Base-by-base conservation (phyloP, 1,139 yeast species). In the Sporopachydermia cereana region DNA sequence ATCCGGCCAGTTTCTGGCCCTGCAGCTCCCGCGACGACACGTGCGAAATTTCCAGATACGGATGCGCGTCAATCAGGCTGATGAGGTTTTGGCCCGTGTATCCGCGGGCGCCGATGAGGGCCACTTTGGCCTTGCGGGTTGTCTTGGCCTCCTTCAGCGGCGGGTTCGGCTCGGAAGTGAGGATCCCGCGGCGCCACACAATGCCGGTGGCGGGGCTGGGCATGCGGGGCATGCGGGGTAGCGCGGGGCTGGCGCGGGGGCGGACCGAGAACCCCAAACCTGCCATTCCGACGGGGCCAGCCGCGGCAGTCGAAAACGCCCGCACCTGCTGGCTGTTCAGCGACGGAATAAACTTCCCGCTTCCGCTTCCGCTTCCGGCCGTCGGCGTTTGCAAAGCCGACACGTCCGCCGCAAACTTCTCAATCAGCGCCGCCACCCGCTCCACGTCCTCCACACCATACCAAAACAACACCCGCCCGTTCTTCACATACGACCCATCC, bases 21-120 rank as follows among this genome's bases (percentile, higher is more conserved):
- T 76, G 75, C 52, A 91, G 74, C 64, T 91, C 98, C 66, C 98
- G 85, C 27, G 97, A 89, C 1, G 97, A 89, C 45, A 91, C 97
- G 59, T 89, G 95, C 3, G 93, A 76, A 45, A 91, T 69, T 58
- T 89, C 96, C 53, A 91, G 71, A 62, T 76, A 77, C 44, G 95
- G 95, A 64, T 91, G 99, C 47, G 73, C 68, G 63, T 91, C 86
- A 53, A 91, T 84, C 68, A 91, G 72, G 44, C 81, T 76, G 54
- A 91, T 86, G 62, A 91, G 74, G 56, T 91, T 91, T 66, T 84
- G 95, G 29, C 98, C 99, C 25, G 97, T 89, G 66, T 77, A 86
- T 36, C 99, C 99, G 67, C 99, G 82, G 39, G 98, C 99, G 56
- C 99, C 99, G 59, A 91, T 89, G 55, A 91, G 74, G 1, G 96